A percentile compares a stretch with the other conserved stretches of the same genome.
phyloP scores from a whole-genome alignment of 768 basidiomycete genomes.

The Naganishia vishniacii region DNA sequence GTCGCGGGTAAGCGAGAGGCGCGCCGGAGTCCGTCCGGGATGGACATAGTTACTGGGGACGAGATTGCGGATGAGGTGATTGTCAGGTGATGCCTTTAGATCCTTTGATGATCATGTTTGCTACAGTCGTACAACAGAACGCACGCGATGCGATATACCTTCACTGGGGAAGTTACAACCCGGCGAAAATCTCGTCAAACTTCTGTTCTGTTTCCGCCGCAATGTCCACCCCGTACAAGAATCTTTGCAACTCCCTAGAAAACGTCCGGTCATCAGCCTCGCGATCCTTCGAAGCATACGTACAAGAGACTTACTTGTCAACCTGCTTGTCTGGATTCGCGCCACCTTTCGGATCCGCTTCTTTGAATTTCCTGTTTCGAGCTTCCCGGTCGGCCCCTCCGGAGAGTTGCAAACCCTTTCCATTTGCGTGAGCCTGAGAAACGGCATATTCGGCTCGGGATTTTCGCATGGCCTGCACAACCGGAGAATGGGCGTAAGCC shows the following conservation, averaged over 20 bases:
- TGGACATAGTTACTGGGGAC: background rate
- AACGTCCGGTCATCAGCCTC: background rate
- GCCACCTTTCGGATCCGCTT: constrained; percentile 29
- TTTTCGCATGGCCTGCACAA: constrained; percentile 33
- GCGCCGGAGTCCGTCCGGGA: background rate
- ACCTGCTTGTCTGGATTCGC: constrained; percentile 37
- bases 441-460: constrained; percentile 37
- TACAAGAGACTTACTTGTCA: constrained; percentile 12
- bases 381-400: constrained; percentile 34
- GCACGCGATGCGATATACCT: too few relatives aligned
- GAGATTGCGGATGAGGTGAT: background rate
- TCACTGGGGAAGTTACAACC: background rate
- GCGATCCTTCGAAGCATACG: background rate
- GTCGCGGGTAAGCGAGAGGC: constrained; percentile 37
- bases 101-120: background rate
- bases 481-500: background rate
- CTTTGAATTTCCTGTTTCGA: constrained; percentile 32
- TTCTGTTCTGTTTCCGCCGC: constrained; percentile 23
- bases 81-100: background rate
- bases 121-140: too few relatives aligned
- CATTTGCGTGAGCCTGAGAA: constrained; percentile 33
- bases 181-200: constrained; percentile 18
- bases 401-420: constrained; percentile 36
- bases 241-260: constrained; percentile 17
- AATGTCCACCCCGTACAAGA: constrained; percentile 21